Conservation (phyloP, 768 basidiomycete species). For the Pluteus cervinus region DNA sequence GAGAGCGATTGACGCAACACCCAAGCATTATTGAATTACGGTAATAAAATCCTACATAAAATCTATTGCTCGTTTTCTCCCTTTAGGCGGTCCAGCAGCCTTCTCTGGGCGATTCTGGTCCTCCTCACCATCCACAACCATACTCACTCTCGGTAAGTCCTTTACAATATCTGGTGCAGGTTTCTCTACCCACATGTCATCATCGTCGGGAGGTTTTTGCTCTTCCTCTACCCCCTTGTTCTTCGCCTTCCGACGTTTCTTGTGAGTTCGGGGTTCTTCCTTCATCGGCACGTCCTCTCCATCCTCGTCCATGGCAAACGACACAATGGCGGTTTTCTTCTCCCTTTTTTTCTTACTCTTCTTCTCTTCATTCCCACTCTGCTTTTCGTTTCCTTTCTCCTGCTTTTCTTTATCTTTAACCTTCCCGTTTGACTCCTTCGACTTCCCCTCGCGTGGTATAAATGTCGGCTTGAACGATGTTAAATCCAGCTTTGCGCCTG, state of each 20-base stretch:
- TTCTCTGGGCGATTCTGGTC: slow-evolving; percentile 15
- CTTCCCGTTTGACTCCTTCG: slow-evolving; percentile 37
- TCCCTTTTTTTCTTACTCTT: slow-evolving; percentile 35
- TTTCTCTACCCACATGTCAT: slow-evolving; percentile 68
- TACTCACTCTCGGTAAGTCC: slow-evolving; percentile 15
- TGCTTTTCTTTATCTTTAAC: slow-evolving; percentile 29
- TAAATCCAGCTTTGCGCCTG: slow-evolving; percentile 37
- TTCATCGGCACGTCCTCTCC: slow-evolving; percentile 31
- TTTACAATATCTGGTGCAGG: slow-evolving; percentile 46
- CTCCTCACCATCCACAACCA: slow-evolving; percentile 12
- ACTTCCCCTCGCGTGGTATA: slow-evolving; percentile 54
- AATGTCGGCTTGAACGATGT: slow-evolving; percentile 89
- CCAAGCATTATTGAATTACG: too few relatives aligned
- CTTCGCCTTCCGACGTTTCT: slow-evolving; percentile 40
- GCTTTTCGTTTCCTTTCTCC: slow-evolving; percentile 36
- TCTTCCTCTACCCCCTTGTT: slow-evolving; percentile 23
- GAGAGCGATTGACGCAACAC: slow-evolving; percentile 16
- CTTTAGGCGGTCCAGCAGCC: slow-evolving; percentile 22
- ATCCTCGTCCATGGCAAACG: slow-evolving; percentile 73
- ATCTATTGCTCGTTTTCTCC: slow-evolving; percentile 69
- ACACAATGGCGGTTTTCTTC: slow-evolving; percentile 48
- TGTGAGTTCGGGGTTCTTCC: slow-evolving; percentile 31
- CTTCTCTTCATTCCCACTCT: slow-evolving; percentile 13
- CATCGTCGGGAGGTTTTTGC: slow-evolving; percentile 27
- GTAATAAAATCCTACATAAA: slow-evolving; percentile 47